Evolutionary conservation across 2,329 filamentous ascomycete genomes (phyloP).

Genomic region (Lasiodiplodia citricola): DNA sequence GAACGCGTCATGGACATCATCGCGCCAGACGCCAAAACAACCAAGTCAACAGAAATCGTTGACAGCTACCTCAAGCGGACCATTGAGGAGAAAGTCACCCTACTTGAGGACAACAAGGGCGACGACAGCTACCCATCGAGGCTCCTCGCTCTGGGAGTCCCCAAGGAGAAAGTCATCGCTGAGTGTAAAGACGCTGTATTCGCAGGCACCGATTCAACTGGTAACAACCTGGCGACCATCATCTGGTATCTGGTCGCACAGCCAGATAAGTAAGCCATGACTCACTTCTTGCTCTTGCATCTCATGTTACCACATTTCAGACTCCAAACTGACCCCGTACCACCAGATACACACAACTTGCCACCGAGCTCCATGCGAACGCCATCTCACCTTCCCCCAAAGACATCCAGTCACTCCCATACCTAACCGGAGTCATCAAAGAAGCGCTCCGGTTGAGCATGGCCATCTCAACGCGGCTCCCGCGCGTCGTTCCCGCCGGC

Average conservation of each 20-base stretch:
- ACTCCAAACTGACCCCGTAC: no score
- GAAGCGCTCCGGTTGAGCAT: slow-evolving; percentile 25
- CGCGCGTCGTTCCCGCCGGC: background rate
- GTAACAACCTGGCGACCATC: slow-evolving; percentile 3
- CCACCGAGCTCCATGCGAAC: background rate
- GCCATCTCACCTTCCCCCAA: no score
- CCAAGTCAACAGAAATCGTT: background rate
- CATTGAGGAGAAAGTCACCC: background rate
- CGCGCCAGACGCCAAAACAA: no score
- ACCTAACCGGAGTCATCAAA: slow-evolving; percentile 32
- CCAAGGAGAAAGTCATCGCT: background rate
- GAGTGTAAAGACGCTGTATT: background rate
- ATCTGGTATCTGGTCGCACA: background rate
- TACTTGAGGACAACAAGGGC: background rate
- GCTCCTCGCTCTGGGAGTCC: background rate
- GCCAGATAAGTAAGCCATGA: background rate
- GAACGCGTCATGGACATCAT: no score
- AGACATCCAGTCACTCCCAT: slow-evolving; percentile 31
- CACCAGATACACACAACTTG: background rate
- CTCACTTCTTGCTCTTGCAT: no score
- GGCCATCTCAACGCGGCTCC: background rate
- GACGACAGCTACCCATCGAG: background rate
- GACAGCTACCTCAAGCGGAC: background rate
- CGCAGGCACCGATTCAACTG: slow-evolving; percentile 9
- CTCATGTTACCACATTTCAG: no score